Base-by-base conservation (phyloP, 139 green algal genomes). In the Chlorella sp. region DNA sequence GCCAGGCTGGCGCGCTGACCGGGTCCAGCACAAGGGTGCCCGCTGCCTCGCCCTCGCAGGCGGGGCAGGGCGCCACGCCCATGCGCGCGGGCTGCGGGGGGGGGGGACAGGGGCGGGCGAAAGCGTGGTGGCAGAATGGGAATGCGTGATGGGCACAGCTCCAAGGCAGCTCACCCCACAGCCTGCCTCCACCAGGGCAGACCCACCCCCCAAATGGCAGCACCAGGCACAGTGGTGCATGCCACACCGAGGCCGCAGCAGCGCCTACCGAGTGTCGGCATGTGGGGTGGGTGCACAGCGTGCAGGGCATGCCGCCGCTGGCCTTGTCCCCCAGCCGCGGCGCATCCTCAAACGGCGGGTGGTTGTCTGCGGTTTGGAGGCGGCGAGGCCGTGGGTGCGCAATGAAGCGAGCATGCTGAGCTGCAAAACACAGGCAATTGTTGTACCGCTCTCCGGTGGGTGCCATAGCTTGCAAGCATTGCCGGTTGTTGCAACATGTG, bases 21-120 rank as follows among this genome's bases (percentile, higher is more conserved):
- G 96, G 94, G 87, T 98, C 95, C 65, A 98, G 89, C 64, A 98
- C 89, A 62, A 98, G 82, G 28, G 87, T 89, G 30, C 93, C 93
- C 30, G 64, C 68, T 9, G 48, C 34, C 26, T 73, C 93, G 38
- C 56, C 82, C 26, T 90, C 86, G 44, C 92, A 95, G 40, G 93
- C 90, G 20, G 93, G 90, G 86, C 94, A 97, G 43, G 91, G 70
- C 28, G 88, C 89, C 11, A 95, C 76, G 19, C 85, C 83, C 36
- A 85, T 73, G 22, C 69, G 65, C 22, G 91, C 86, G 36, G 93
- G 79, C 70, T 76, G 40, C 40, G 32, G 19, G 17, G 41, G 40
- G 70, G 17, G 67, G 3, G 36, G 67, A 26, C n/a, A 8, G n/a
- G 65, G 6, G 7, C 13, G 65, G 65, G 43, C 1, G 32, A 22